A percentile compares a stretch with the other conserved stretches of the same genome.
These are phyloP conservation scores for Camellia lanceoleosa DNA, from an alignment of 148 eudicot genomes.

Conservation along the genomic window DNA sequence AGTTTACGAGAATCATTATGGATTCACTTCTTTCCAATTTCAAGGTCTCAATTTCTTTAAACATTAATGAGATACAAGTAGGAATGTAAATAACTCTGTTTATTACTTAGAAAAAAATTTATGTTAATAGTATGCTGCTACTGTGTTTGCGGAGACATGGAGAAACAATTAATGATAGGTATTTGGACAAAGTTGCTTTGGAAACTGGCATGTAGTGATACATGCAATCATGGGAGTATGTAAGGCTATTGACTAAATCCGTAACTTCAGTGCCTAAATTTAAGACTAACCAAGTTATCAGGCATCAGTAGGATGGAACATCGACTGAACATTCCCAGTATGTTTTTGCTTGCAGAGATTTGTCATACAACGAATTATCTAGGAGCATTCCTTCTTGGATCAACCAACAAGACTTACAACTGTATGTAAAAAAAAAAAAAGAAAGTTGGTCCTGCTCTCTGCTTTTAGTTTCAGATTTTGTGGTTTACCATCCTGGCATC, in stretches of 20 bases:
- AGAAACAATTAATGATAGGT: not conserved
- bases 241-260: not conserved
- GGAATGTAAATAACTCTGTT: too few relatives aligned
- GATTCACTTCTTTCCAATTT: too few relatives aligned
- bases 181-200: not conserved
- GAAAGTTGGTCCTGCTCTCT: not conserved
- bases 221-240: not conserved
- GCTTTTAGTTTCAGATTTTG: not conserved
- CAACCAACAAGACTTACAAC: conserved; percentile 44
- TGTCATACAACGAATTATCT: conserved; percentile 76
- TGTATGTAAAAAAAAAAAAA: conserved; percentile 38
- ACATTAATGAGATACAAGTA: too few relatives aligned
- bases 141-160: not conserved
- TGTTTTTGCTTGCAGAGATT: conserved; percentile 65
- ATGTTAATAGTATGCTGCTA: too few relatives aligned
- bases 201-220: too few relatives aligned
- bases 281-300: not conserved
- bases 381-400: conserved; percentile 83
- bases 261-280: not conserved
- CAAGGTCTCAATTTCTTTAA: too few relatives aligned
- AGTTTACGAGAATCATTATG: too few relatives aligned
- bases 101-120: too few relatives aligned
- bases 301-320: not conserved
- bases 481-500: not conserved
- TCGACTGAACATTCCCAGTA: not conserved